Conservation (phyloP, 148 eudicot genomes). For the Arbutus unedo region DNA sequence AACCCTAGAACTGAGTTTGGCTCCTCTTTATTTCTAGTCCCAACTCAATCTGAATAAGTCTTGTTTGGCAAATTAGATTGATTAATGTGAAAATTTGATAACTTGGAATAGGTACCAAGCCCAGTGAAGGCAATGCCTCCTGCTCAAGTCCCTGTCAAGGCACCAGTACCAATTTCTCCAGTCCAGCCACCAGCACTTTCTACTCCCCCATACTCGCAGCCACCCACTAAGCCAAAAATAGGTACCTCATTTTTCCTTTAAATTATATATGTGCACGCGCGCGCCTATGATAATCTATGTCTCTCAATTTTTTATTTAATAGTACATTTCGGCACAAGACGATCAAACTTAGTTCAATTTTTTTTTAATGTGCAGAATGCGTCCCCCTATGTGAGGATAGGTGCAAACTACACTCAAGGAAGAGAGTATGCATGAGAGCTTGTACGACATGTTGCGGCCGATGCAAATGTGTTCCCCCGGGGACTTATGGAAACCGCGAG, state of each 20-base stretch:
- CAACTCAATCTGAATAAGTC: not conserved
- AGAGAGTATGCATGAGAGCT: constrained; percentile 47
- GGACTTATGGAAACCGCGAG: constrained; percentile 63
- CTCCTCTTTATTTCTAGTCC: not conserved
- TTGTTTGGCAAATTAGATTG: not conserved
- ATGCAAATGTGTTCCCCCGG: constrained; percentile 84
- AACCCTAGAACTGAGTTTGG: not conserved
- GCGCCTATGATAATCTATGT: not conserved
- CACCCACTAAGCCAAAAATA: constrained; percentile 44
- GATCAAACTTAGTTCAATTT: not conserved
- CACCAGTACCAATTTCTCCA: constrained; percentile 23
- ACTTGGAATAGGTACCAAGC: not conserved
- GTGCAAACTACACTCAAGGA: constrained; percentile 52
- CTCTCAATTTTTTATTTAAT: no score
- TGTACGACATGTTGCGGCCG: constrained; percentile 63
- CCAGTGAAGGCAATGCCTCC: constrained; percentile 21
- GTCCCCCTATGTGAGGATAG: constrained; percentile 44
- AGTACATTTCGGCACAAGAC: no score
- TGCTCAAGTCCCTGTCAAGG: constrained; percentile 18
- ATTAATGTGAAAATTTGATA: not conserved
- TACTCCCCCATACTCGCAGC: constrained; percentile 18
- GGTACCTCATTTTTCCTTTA: constrained; percentile 28
- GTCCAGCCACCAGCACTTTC: constrained; percentile 22
- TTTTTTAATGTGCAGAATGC: constrained; percentile 42
- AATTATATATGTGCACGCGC: not conserved